Evolutionary conservation across 345 rosid genomes (phyloP).

Genomic region (Hibiscus tridactylites): DNA sequence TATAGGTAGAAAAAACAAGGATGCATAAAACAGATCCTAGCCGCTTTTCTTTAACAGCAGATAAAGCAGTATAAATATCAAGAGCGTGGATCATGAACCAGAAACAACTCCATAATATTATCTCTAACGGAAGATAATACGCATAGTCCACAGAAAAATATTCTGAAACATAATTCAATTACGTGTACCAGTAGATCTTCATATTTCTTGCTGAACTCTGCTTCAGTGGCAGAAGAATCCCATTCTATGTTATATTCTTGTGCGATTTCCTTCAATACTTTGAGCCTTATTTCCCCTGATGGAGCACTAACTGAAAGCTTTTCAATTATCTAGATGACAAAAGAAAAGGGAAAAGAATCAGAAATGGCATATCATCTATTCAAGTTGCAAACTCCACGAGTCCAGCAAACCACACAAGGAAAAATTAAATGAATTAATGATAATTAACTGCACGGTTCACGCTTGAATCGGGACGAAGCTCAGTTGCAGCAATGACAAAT

Average conservation of each 20-base stretch:
- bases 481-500: slow-evolving; percentile 58
- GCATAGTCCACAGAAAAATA: background rate
- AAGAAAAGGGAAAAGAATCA: slow-evolving; percentile 9
- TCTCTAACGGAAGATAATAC: background rate
- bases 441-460: slow-evolving; percentile 82
- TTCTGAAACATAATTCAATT: slow-evolving; percentile 5
- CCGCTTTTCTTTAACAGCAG: slow-evolving; percentile 1
- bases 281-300: slow-evolving; percentile 59
- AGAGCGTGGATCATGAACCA: background rate
- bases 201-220: slow-evolving; percentile 71
- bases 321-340: slow-evolving; percentile 58
- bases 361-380: background rate
- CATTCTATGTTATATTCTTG: slow-evolving; percentile 58
- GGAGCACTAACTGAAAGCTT: slow-evolving; percentile 82
- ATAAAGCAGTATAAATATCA: background rate
- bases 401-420: background rate
- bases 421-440: slow-evolving; percentile 14
- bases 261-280: slow-evolving; percentile 74
- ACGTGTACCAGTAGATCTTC: slow-evolving; percentile 78
- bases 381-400: slow-evolving; percentile 1
- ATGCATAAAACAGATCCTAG: background rate
- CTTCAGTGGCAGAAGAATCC: slow-evolving; percentile 85
- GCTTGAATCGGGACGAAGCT: slow-evolving; percentile 89
- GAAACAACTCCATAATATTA: background rate
- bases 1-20: background rate